These are phyloP conservation scores for Nepenthes mirabilis DNA, from an alignment of 148 eudicot species.

Conservation along the genomic window DNA sequence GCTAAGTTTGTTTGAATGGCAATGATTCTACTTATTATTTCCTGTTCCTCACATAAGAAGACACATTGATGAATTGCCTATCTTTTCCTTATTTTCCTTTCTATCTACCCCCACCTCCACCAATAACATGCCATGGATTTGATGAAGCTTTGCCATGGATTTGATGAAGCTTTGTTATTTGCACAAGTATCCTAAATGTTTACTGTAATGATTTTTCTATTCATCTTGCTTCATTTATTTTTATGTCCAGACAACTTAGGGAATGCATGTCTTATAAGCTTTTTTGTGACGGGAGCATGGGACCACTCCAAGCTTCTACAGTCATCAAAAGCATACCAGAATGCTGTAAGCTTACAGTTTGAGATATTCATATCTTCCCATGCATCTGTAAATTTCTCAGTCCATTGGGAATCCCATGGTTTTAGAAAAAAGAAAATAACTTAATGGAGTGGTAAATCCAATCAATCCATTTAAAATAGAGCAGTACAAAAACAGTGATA, in stretches of 20 bases:
- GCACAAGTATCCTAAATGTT: not conserved
- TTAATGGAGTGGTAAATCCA: too few relatives aligned
- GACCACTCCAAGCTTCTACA: constrained; percentile 71
- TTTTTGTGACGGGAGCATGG: constrained; percentile 86
- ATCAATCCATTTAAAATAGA: too few relatives aligned
- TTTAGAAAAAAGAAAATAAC: not conserved
- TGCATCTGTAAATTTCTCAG: constrained; percentile 1
- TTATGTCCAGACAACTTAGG: constrained; percentile 27
- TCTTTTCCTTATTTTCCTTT: too few relatives aligned
- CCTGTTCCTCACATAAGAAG: too few relatives aligned
- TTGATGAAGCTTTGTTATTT: not conserved
- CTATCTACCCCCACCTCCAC: too few relatives aligned
- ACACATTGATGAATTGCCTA: too few relatives aligned
- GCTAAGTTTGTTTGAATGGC: too few relatives aligned
- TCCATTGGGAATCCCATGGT: not conserved
- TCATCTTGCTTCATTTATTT: not conserved
- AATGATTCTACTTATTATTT: too few relatives aligned
- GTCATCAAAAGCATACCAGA: constrained; percentile 83
- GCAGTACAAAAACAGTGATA: too few relatives aligned
- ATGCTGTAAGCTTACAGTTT: constrained; percentile 59
- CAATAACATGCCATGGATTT: too few relatives aligned
- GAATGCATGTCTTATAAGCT: constrained; percentile 84
- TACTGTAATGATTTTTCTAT: not conserved
- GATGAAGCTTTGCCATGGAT: too few relatives aligned
- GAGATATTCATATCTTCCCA: not conserved